Evolutionary conservation across 1,284 basidiomycete species (phyloP).

Genomic region (Rhodotorula sp.): DNA sequence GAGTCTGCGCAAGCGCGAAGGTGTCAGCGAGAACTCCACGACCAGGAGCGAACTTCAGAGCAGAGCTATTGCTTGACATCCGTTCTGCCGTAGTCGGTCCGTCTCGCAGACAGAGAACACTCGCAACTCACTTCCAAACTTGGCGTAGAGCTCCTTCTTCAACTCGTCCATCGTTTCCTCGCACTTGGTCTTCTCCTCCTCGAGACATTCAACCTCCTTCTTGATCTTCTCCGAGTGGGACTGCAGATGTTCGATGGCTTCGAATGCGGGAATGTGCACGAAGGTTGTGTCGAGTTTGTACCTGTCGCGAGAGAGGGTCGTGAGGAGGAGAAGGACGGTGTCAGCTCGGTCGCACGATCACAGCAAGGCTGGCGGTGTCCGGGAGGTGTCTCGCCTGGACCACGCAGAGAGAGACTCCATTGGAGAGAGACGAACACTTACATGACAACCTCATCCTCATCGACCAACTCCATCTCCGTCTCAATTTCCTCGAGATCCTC

Average conservation of each 20-base stretch:
- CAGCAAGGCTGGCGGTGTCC: no score
- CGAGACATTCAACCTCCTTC: constrained; percentile 59
- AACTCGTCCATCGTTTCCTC: constrained; percentile 83
- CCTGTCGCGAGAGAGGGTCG: constrained; percentile 50
- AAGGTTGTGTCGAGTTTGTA: constrained; percentile 91
- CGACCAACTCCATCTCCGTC: constrained; percentile 86
- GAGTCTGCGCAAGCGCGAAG: constrained; percentile 5
- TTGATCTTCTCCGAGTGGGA: constrained; percentile 65
- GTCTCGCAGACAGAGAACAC: not conserved
- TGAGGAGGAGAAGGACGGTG: not conserved
- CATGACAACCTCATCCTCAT: constrained; percentile 76
- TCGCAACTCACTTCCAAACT: constrained; percentile 41
- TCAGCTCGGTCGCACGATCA: no score
- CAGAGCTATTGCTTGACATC: no score
- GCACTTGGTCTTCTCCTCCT: constrained; percentile 64
- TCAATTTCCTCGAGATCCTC: constrained; percentile 82
- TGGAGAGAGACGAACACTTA: constrained; percentile 49
- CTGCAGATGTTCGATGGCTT: constrained; percentile 72
- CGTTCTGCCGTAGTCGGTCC: fast-evolving
- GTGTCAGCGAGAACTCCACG: not conserved
- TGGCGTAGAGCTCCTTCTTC: constrained; percentile 65
- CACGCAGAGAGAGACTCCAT: not conserved
- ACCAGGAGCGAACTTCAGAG: not conserved
- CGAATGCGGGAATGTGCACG: constrained; percentile 68
- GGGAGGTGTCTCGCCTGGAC: no score